A percentile compares a stretch with the other conserved stretches of the same genome.
These are phyloP conservation scores for Wickerhamiella hasegawae DNA, from an alignment of 805 yeast species.

Conservation along the genomic window DNA sequence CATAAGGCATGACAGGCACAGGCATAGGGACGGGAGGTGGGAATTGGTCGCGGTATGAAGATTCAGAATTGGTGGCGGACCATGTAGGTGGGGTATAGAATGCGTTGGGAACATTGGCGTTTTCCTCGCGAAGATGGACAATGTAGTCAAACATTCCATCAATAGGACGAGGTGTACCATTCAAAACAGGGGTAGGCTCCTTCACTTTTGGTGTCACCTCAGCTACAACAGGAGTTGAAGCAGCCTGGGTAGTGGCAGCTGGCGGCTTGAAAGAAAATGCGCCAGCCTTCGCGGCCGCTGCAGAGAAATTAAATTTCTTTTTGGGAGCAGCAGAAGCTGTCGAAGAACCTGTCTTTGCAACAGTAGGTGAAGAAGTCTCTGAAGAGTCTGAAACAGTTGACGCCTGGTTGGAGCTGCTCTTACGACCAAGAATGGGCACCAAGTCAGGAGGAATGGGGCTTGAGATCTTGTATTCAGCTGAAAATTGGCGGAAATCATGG, in stretches of 20 bases:
- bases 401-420: conserved; percentile 1
- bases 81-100: conserved; percentile 13
- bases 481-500: conserved; percentile 48
- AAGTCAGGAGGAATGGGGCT: conserved; percentile 29
- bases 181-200: neutral
- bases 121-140: conserved; percentile 23
- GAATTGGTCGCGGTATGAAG: conserved; percentile 8
- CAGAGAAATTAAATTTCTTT: neutral
- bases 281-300: neutral
- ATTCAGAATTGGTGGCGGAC: conserved; percentile 6
- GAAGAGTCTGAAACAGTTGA: neutral
- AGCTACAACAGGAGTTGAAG: neutral
- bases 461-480: conserved; percentile 58
- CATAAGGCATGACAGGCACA: neutral
- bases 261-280: neutral
- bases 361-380: neutral
- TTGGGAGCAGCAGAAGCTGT: neutral
- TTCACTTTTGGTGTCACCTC: no score
- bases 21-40: neutral
- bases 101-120: conserved; percentile 14
- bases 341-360: neutral
- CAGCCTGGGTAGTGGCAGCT: neutral
- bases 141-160: conserved; percentile 8
- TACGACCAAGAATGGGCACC: conserved; percentile 2
- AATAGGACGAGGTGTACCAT: neutral